Evolutionary conservation across 352 stramenopile genomes (phyloP), one percentile per base, ranked within the genome.

Genomic region (Globisporangium perplexum): DNA sequence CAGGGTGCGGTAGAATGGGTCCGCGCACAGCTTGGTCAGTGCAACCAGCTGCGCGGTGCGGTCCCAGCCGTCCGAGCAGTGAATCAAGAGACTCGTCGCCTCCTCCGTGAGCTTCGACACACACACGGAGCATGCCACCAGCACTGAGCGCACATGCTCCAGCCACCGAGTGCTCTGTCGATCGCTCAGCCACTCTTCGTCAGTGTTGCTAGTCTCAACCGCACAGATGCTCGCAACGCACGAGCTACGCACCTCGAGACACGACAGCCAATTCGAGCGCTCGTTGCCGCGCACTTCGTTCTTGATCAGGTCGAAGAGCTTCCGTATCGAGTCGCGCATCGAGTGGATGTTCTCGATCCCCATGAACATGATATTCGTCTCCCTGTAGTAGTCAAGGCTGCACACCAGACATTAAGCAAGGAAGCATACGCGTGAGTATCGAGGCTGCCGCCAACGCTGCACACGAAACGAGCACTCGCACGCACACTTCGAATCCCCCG

Each of bases 11-110:
- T 98, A 99, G 70, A 97, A 98, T 4, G 96, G 95, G 75, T 99
- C 97, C 31, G 98, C 72, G 26, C 98, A 88, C 0, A 99, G 60
- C 70, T 99, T 97, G 3, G 96, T 92, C 24, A 99, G 63, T 5
- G 86, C 86, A 8, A 82, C 83, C 23, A 99, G 96, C 75, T 99
- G 96, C 1, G 93, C 91, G 4, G 97, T 99, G 20, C 97, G 82
- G 74, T 99, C 97, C 97, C 97, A 99, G 14, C 97, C 97, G 63
- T 99, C 96, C 24, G 88, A 98, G 68, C 97, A 99, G 65, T 99
- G 97, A n/a, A 99, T 80, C 42, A 99, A 65, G 14, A 99, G 83
- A 36, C 96, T 97, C 5, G 93, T 88, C 17, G 83, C 79, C 66
- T 98, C 79, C 2, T 89, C 68, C 3, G 73, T 71, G 2, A 94